Percentiles rank a stretch among this genome's conserved stretches.
These are phyloP conservation scores for Bretziella fagacearum DNA, from an alignment of 2,329 filamentous ascomycete species.

Conservation along the genomic window DNA sequence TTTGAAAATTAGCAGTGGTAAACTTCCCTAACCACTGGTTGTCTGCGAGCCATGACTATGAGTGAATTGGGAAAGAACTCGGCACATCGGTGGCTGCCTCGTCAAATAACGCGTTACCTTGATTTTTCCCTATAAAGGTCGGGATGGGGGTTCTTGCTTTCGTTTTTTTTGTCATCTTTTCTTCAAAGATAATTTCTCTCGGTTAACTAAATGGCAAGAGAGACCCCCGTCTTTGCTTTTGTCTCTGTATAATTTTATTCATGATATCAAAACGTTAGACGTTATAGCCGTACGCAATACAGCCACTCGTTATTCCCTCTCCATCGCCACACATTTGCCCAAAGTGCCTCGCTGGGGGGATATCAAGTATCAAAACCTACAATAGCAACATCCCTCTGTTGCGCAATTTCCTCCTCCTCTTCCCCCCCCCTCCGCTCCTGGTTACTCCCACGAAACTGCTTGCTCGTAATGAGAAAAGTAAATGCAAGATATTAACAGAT, in stretches of 20 bases:
- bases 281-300: too few species aligned
- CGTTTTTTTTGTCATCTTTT: background rate
- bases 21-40: too few species aligned
- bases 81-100: slow-evolving; percentile 1
- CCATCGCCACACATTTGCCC: background rate
- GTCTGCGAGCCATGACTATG: background rate
- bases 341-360: background rate
- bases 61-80: slow-evolving; percentile 6
- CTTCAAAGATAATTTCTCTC: too few species aligned
- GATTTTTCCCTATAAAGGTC: background rate
- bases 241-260: too few species aligned
- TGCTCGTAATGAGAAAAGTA: background rate
- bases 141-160: too few species aligned
- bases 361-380: background rate
- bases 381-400: too few species aligned
- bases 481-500: slow-evolving; percentile 5
- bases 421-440: too few species aligned
- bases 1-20: background rate
- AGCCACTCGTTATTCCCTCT: background rate
- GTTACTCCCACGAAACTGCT: background rate
- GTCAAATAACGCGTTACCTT: background rate
- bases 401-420: too few species aligned
- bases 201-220: too few species aligned
- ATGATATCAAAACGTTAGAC: too few species aligned
- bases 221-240: too few species aligned